Percentiles rank a stretch among this genome's conserved stretches.
phyloP scores from a whole-genome alignment of 345 rosid species.

The Eucalyptus virginea region DNA sequence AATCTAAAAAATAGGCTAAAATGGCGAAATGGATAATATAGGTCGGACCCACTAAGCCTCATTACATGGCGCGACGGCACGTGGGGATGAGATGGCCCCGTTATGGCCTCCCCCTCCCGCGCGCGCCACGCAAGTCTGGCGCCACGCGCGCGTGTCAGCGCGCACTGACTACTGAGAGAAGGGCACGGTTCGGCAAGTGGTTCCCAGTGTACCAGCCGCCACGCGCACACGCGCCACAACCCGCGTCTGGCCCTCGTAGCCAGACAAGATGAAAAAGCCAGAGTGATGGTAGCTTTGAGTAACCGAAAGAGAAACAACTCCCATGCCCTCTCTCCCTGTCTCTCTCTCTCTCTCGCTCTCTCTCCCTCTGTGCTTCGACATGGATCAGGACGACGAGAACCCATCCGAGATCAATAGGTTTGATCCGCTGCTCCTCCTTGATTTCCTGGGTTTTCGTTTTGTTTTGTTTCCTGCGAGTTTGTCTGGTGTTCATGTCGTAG shows the following conservation, averaged over 20 bases:
- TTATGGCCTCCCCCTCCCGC: neutral
- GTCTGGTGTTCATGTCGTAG: neutral
- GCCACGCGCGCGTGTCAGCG: neutral
- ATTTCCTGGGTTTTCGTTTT: neutral
- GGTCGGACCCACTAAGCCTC: neutral
- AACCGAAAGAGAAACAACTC: neutral
- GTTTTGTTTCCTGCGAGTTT: neutral
- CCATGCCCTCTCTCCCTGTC: neutral
- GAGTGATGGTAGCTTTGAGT: neutral
- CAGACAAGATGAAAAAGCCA: neutral
- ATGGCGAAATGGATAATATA: neutral
- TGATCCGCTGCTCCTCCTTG: neutral
- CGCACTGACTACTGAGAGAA: neutral
- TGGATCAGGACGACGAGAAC: constrained; percentile 17
- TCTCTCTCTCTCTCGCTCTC: neutral
- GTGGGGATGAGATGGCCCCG: neutral
- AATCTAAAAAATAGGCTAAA: neutral
- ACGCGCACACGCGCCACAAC: neutral
- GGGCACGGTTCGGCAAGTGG: neutral
- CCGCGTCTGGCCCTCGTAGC: neutral
- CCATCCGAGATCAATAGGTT: constrained; percentile 29
- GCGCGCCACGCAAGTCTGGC: neutral
- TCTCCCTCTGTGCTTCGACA: neutral
- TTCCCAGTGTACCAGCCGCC: neutral
- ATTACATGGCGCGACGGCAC: neutral